Evolutionary conservation across 176 grass and related monocot genomes (phyloP), one percentile per base, ranked within the genome.

Genomic region (Pontederia crassipes): DNA sequence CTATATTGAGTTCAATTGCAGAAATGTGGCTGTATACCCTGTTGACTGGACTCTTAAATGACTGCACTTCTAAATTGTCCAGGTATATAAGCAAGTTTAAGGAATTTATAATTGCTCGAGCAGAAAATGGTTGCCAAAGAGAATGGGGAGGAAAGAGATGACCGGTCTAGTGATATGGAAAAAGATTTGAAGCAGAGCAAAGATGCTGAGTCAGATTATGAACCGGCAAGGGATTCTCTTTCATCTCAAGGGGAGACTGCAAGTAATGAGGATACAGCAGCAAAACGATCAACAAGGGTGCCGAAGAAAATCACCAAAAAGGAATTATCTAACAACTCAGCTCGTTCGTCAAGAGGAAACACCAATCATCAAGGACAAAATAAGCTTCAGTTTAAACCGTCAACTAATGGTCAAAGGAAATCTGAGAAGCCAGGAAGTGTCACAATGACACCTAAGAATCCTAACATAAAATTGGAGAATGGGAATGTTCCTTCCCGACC

Each of bases 71-170:
- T 40, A 40, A 40, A 40, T 40, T 40, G 32, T 40, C 32, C 32
- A 40, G 32, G 32, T 62, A 48, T 73, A 68, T 72, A 27, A 68
- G 8, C 74, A 86, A 79, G 77, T 58, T 62, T 57, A 45, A 64
- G 59, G 10, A 59, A 10, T 62, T 53, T 4, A 9, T 56, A 46
- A 28, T 35, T 40, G 6, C 45, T 49, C 76, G 47, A 8, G 74
- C 67, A 13, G 71, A 12, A 79, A 73, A 98, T 98, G 94, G 94
- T 87, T 79, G 79, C 88, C 18, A 92, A 77, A 81, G 85, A 98
- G 45, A 80, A 89, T 52, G 74, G 68, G 13, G 82, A 89, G 55
- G 93, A 80, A 72, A 83, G 70, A 69, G 84, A 91, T 71, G 67
- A 76, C 17, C 64, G 68, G 49, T 85, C 71, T 62, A 82, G 28